Base-by-base conservation (phyloP, 371 early-diverging fungal species). In the Mortierella sp. region DNA sequence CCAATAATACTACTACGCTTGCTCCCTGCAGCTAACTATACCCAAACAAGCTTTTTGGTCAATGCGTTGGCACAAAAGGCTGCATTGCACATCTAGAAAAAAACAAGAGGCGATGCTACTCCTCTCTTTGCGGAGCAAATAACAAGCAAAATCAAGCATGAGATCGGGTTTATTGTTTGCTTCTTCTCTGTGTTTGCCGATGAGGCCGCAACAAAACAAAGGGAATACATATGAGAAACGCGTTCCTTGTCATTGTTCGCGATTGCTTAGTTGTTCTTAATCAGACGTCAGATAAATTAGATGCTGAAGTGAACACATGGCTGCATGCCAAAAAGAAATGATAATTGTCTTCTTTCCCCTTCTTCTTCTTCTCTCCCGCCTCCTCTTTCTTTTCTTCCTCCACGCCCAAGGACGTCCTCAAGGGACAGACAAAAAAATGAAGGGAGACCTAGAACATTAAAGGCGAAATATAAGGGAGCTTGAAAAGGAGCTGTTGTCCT, bases 391-490 rank as follows among this genome's bases (percentile, higher is more conserved):
- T 21, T 34, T 67, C 37, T 40, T 37, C 21, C 67, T 67, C 67
- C 24, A 24, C 40, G 43, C 37, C 67, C 21, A 67, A 40, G 24
- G 67, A 67, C 67, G 24, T 34, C 19, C 46, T 69, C 43, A 69
- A 69, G 43, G 70, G 71, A 19, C 48, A 48, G 19, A 31, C 19
- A 46, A 26, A 71, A 70, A 70, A 71, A 44, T 19, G 71, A 48
- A 19, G 71, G 48, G 48, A 44, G 48, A 44, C 46, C 28, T 43
- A 43, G 46, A 71, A 71, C 31, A 31, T 67, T 37, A 67, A 40
- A 67, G 67, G 43, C 43, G 40, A 21, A 40, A 67, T 67, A 48
- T 46, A 43, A 71, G 71, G 71, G 71, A 71, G 71, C 31, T 43
- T 21, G 71, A 43, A 70, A 48, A 46, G 46, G 48, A 71, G 71